Evolutionary conservation across 2,329 filamentous ascomycete species (phyloP).

Genomic region (Penicillium polonicum): DNA sequence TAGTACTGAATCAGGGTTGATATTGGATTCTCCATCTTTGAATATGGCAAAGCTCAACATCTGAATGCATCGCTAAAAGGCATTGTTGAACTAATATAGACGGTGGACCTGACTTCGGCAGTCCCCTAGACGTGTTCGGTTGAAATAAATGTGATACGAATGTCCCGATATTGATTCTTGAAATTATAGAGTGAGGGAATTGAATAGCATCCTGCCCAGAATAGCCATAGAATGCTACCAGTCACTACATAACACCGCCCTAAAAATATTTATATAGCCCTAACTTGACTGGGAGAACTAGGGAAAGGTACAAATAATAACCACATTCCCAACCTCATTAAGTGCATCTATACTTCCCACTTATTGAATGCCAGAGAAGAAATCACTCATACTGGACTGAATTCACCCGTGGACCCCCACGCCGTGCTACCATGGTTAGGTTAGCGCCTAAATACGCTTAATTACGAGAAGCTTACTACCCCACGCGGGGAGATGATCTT

Average conservation of each 20-base stretch:
- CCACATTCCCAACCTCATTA: neutral
- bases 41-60: too few relatives aligned
- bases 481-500: conserved; percentile 5
- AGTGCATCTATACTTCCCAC: neutral
- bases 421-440: neutral
- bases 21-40: neutral
- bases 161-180: too few relatives aligned
- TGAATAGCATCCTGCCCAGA: too few relatives aligned
- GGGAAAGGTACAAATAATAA: too few relatives aligned
- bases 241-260: too few relatives aligned
- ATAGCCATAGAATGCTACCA: too few relatives aligned
- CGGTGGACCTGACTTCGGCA: neutral
- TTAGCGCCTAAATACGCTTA: neutral
- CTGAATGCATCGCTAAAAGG: too few relatives aligned
- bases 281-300: neutral
- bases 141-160: too few relatives aligned
- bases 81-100: neutral
- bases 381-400: neutral
- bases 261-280: too few relatives aligned
- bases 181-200: too few relatives aligned
- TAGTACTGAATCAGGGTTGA: neutral
- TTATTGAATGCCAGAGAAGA: neutral
- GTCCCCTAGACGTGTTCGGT: too few relatives aligned
- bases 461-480: neutral
- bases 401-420: neutral